Base-by-base conservation (phyloP, 306 rosid species). In the Crotalaria pallida region DNA sequence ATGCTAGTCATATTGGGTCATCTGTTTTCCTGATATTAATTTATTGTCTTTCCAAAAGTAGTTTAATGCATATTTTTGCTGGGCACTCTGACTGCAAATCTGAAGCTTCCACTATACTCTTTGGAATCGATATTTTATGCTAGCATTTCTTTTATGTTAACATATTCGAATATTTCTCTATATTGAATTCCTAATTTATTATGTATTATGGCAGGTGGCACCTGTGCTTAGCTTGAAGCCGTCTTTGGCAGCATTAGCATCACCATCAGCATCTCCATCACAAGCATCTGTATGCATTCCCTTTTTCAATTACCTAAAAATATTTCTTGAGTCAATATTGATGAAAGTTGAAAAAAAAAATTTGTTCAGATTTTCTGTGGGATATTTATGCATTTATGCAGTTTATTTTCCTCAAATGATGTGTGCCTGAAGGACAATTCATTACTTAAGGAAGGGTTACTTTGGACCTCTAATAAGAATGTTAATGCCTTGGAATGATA, bases 221-320 rank as follows among this genome's bases (percentile, higher is more conserved):
- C 90, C 92, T 38, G 70, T 76, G 70, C 79, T 86, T 79, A 80
- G 66, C 81, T 59, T 88, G 80, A 90, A 90, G 78, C 71, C 84
- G 62, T 53, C 85, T 69, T 43, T 80, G 83, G 84, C 80, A 67
- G 62, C 86, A 55, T 33, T 86, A 47, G 55, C 53, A 22, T 50
- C 87, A 22, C 52, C 73, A 9, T 68, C 73, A 12, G 62, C 85
- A 56, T 47, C 86, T 17, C 79, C 85, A 74, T 74, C 89, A 69
- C 88, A 76, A 59, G 62, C 77, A 51, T 80, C 92, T 73, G 90
- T 88, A 81, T 31, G 88, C 67, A 33, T 73, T 80, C 41, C 62
- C 44, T 56, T 45, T 55, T 61, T 61, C 33, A 21, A 5, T 77
- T 13, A 21, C 60, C 17, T 29, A 58, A 43, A 69, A n/a, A 4